Evolutionary conservation across 2,329 filamentous ascomycete genomes (phyloP).

Genomic region (Hypoxylon rubiginosum): DNA sequence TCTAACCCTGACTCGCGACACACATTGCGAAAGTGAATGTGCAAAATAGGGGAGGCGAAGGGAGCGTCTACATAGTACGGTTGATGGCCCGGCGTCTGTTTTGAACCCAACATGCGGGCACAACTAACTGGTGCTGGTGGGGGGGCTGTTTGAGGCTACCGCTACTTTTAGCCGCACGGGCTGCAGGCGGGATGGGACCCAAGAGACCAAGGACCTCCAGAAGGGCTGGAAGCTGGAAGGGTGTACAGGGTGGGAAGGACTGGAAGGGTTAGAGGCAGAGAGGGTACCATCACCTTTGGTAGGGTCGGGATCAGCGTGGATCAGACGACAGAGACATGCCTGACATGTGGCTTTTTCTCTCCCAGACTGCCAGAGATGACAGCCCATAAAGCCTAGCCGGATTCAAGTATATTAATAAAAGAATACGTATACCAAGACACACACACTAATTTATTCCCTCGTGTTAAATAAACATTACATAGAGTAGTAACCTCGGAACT

Average conservation of each 20-base stretch:
- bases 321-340: slow-evolving; percentile 25
- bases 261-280: not conserved
- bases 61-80: slow-evolving; percentile 1
- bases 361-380: not conserved
- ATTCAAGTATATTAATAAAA: slow-evolving; percentile 1
- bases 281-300: slow-evolving; percentile 17
- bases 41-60: slow-evolving; percentile 26
- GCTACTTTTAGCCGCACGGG: slow-evolving; percentile 33
- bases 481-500: slow-evolving; percentile 1
- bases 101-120: slow-evolving; percentile 33
- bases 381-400: not conserved
- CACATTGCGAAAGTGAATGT: not conserved
- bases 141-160: slow-evolving; percentile 41
- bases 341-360: slow-evolving; percentile 28
- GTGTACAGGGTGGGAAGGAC: slow-evolving; percentile 13
- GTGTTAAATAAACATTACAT: no score
- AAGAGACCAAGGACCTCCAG: not conserved
- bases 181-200: slow-evolving; percentile 36
- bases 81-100: slow-evolving; percentile 33
- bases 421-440: not conserved
- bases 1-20: slow-evolving; percentile 16
- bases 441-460: not conserved
- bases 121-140: slow-evolving; percentile 32
- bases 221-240: not conserved
- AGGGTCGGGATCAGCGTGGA: slow-evolving; percentile 30